Conservation (phyloP, 2,329 filamentous ascomycete genomes). For the Pezicula rhizophila region DNA sequence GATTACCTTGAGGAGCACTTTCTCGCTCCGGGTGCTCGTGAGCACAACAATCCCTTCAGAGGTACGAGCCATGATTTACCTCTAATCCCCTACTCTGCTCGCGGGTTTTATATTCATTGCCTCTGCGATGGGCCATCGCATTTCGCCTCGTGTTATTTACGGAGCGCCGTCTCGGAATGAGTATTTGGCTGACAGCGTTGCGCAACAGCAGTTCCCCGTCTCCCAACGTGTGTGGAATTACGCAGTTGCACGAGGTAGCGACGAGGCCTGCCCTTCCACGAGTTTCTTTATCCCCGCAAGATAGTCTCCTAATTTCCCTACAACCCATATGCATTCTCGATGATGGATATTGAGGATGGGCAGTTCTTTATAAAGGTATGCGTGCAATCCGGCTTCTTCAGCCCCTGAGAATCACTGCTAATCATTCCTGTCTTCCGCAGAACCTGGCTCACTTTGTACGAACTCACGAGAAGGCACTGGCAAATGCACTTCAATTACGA, state of each 20-base stretch:
- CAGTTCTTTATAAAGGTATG: slow-evolving; percentile 81
- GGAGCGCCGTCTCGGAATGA: too few species aligned
- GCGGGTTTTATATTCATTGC: too few species aligned
- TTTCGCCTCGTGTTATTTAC: too few species aligned
- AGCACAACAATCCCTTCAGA: too few species aligned
- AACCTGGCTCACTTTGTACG: slow-evolving; percentile 94
- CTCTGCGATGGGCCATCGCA: too few species aligned
- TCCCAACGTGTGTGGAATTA: background rate
- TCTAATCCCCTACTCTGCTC: too few species aligned
- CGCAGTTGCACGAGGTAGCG: slow-evolving; percentile 14
- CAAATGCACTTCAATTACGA: slow-evolving; percentile 86
- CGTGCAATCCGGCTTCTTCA: slow-evolving; percentile 1
- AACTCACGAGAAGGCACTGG: slow-evolving; percentile 93
- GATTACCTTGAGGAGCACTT: too few species aligned
- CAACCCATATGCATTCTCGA: slow-evolving; percentile 40
- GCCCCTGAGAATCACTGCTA: slow-evolving; percentile 2
- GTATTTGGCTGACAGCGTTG: background rate
- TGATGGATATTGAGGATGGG: slow-evolving; percentile 73
- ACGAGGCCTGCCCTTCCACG: slow-evolving; percentile 12
- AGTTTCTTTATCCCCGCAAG: slow-evolving; percentile 11
- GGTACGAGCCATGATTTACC: too few species aligned
- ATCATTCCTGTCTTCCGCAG: slow-evolving; percentile 41
- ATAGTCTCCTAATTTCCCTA: slow-evolving; percentile 18
- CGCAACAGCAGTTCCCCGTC: background rate
- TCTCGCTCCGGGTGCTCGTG: too few species aligned